Conservation (phyloP, 257 asterid genomes). For the Galeopsis tetrahit region DNA sequence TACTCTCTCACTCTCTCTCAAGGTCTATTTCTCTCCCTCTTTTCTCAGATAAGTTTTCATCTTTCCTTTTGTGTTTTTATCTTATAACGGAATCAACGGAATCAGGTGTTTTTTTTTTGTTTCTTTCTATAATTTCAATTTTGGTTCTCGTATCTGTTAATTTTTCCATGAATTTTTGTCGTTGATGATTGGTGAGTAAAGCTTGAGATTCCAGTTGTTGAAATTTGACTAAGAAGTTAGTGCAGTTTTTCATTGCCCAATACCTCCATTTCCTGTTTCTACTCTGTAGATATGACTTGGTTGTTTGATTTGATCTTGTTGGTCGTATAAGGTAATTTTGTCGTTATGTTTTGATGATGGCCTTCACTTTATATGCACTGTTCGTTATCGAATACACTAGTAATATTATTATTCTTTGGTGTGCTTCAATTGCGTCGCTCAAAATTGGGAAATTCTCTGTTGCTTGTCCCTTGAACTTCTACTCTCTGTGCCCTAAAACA, state of each 20-base stretch:
- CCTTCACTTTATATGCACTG: neutral
- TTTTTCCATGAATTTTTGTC: constrained; percentile 20
- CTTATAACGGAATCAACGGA: neutral
- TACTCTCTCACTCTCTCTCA: constrained; percentile 25
- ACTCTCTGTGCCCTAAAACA: constrained; percentile 5
- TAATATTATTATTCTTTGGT: neutral
- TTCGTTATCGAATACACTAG: neutral
- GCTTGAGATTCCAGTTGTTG: constrained; percentile 5
- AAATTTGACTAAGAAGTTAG: neutral
- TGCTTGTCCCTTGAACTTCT: neutral
- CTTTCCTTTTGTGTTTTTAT: neutral
- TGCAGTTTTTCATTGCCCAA: neutral
- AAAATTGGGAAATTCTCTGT: neutral
- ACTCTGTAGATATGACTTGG: neutral
- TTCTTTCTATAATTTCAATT: constrained; percentile 9
- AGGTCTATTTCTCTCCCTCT: constrained; percentile 29
- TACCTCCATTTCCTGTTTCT: neutral
- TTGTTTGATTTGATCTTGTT: constrained; percentile 20
- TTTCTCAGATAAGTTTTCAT: neutral
- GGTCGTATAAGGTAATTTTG: constrained; percentile 5
- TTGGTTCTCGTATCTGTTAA: neutral
- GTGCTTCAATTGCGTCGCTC: constrained; percentile 8
- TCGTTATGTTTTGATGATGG: constrained; percentile 17
- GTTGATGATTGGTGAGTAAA: neutral
- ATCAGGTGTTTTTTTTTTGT: constrained; percentile 25